Percentiles rank a stretch among this genome's conserved stretches.
Evolutionary conservation across 257 asterid species (phyloP).

Genomic region (Leptodermis oblonga): DNA sequence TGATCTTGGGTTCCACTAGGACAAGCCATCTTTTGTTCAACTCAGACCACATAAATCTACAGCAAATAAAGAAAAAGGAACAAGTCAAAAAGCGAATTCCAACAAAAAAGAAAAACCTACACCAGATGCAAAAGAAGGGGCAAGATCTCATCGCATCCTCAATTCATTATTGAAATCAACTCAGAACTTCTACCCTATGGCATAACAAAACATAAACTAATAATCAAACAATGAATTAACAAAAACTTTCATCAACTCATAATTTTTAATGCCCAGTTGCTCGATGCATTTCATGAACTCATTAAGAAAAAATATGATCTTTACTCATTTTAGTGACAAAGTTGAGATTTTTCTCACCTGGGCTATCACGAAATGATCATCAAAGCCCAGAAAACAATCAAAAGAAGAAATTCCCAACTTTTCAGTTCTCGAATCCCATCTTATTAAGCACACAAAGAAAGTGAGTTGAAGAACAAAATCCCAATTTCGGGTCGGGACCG

Average conservation of each 20-base stretch:
- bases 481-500: background rate
- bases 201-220: background rate
- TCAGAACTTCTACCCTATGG: background rate
- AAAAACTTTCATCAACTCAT: no score
- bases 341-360: conserved; percentile 34
- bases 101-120: background rate
- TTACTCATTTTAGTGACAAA: background rate
- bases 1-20: conserved; percentile 43
- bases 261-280: background rate
- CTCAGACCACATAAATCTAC: conserved; percentile 32
- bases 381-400: conserved; percentile 13
- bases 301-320: conserved; percentile 7
- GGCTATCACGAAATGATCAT: conserved; percentile 13
- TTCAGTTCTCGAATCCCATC: conserved; percentile 15
- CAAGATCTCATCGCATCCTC: conserved; percentile 9
- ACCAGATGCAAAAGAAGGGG: background rate
- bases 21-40: conserved; percentile 37
- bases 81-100: background rate
- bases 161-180: background rate
- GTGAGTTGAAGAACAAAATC: background rate
- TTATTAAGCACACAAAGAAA: background rate
- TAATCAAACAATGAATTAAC: background rate
- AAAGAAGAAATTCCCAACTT: conserved; percentile 1
- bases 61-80: background rate
- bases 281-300: background rate